A percentile compares a stretch with the other conserved stretches of the same genome.
phyloP scores from a whole-genome alignment of 2,329 filamentous ascomycete species.

The Chaetomiaceae sp. region DNA sequence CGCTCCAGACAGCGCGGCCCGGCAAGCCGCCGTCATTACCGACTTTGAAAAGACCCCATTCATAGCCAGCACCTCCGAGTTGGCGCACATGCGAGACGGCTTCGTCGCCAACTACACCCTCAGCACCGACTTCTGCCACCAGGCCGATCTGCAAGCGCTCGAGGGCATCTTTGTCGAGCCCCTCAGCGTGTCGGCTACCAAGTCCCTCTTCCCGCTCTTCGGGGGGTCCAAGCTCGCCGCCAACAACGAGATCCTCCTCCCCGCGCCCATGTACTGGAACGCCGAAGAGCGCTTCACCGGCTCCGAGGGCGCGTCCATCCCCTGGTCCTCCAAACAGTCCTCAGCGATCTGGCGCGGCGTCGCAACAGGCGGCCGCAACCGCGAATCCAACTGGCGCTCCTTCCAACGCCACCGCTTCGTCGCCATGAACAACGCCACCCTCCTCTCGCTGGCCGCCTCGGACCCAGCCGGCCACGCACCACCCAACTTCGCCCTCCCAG shows the following conservation, averaged over 20 bases:
- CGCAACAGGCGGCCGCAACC: conserved; percentile 59
- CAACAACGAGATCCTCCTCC: conserved; percentile 67
- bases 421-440: conserved; percentile 65
- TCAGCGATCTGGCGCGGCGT: conserved; percentile 61
- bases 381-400: conserved; percentile 59
- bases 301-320: conserved; percentile 45
- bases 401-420: conserved; percentile 75
- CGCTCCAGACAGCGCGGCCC: conserved; percentile 56
- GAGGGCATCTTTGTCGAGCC: conserved; percentile 62
- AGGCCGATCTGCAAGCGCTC: conserved; percentile 57
- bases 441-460: conserved; percentile 45
- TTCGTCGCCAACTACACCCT: conserved; percentile 59
- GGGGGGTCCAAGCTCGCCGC: conserved; percentile 63
- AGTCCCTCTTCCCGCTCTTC: conserved; percentile 59
- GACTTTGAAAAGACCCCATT: conserved; percentile 42
- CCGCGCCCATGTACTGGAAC: conserved; percentile 65
- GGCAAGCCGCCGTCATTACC: conserved; percentile 39
- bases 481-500: conserved; percentile 53
- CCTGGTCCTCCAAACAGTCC: conserved; percentile 55
- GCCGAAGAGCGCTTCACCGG: conserved; percentile 59
- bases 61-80: conserved; percentile 43
- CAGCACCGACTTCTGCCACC: conserved; percentile 59
- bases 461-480: conserved; percentile 32
- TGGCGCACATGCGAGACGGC: conserved; percentile 49
- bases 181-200: conserved; percentile 51